Base-by-base conservation (phyloP, 176 grass and related monocot genomes). In the Carex littledalei region DNA sequence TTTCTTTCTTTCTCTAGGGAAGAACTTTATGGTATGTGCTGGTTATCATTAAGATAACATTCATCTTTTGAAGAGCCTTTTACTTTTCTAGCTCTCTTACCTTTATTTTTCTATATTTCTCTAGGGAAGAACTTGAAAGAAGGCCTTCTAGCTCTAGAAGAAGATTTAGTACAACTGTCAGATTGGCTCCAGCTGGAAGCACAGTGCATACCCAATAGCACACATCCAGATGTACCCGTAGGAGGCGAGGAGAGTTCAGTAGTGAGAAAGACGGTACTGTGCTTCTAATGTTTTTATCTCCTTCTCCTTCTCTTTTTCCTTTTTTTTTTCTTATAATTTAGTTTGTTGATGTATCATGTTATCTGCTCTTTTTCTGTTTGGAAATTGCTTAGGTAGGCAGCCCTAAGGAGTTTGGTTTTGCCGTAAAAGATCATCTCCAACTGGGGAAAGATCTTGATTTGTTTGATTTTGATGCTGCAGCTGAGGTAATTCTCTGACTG, bases 401-500 rank as follows among this genome's bases (percentile, higher is more conserved):
- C 85, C 88, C 87, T 78, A 93, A 79, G 84, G 90, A 83, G 47
- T 98, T 98, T 57, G 80, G n/a, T 74, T 98, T 98, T 88, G n/a
- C 71, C 35, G 76, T 93, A 47, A 98, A 92, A 86, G 92, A 98
- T 89, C 95, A 98, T 85, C 70, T 98, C 88, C 89, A 92, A 79
- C 80, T 98, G 67, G 95, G 95, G 84, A 95, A 94, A 79, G 91
- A 90, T 50, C 93, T 98, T 90, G 89, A 95, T 89, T 87, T 98
- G 49, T 92, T 98, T 87, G 93, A 98, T 87, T 95, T 98, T 86
- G 93, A 98, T 92, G 93, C 95, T 70, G 95, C 93, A 83, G 77
- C 93, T 56, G 93, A 98, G 92, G 95, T 98, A 93, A 21, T 84
- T 14, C 11, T 81, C 14, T 55, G 5, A 78, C 52, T 15, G 22